Evolutionary conservation across 768 basidiomycete species (phyloP).

Genomic region (Wakefieldia striispora): DNA sequence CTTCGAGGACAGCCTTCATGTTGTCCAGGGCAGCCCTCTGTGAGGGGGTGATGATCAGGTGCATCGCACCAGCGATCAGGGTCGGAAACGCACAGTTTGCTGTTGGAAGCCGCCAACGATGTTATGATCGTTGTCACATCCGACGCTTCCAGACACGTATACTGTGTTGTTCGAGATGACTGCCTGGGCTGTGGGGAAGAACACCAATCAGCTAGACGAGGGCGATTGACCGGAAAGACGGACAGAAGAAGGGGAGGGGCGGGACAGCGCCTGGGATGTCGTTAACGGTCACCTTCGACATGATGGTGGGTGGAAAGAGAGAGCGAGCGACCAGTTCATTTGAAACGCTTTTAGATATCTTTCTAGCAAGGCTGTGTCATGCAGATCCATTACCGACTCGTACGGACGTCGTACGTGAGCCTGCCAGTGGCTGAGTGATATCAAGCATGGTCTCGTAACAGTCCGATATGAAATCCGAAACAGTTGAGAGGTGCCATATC

Average conservation of each 20-base stretch:
- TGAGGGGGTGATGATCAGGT: background rate
- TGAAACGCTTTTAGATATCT: background rate
- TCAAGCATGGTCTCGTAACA: too few relatives aligned
- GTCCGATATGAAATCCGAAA: too few relatives aligned
- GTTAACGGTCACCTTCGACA: background rate
- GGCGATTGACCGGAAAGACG: background rate
- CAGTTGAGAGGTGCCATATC: too few relatives aligned
- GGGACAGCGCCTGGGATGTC: background rate
- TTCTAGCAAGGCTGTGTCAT: background rate
- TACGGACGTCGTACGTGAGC: too few relatives aligned
- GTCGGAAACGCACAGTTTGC: slow-evolving; percentile 34
- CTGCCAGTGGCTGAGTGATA: too few relatives aligned
- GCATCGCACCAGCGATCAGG: background rate
- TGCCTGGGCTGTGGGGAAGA: background rate
- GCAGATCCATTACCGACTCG: too few relatives aligned
- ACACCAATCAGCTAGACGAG: background rate
- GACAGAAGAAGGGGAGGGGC: background rate
- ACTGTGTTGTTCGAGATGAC: slow-evolving; percentile 11
- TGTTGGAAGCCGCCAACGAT: slow-evolving; percentile 37
- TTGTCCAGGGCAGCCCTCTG: slow-evolving; percentile 41
- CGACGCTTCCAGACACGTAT: slow-evolving; percentile 43
- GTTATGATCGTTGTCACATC: slow-evolving; percentile 29
- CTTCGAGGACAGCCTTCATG: slow-evolving; percentile 35
- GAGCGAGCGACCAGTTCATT: background rate
- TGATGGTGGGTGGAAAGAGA: background rate